Percentiles rank a stretch among this genome's conserved stretches.
Conservation (phyloP, 2,329 filamentous ascomycete species). For the Claviceps africana region DNA sequence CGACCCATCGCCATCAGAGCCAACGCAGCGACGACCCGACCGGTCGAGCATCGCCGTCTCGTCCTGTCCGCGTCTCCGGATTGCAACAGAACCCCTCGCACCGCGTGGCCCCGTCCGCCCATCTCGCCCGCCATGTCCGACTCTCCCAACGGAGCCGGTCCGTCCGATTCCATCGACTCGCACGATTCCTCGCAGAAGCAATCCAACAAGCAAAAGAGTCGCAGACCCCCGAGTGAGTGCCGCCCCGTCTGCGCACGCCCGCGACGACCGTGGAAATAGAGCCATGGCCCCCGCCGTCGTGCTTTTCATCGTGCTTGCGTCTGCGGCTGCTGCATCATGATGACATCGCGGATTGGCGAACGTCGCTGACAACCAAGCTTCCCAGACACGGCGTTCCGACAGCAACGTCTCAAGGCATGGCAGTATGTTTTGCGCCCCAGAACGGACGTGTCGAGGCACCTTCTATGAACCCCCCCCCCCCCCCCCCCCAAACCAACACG, state of each 20-base stretch:
- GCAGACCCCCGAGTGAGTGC: conserved; percentile 70
- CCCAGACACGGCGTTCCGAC: conserved; percentile 85
- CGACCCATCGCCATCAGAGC: neutral
- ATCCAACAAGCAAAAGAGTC: conserved; percentile 74
- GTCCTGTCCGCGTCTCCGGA: neutral
- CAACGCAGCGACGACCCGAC: neutral
- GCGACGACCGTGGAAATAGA: conserved; percentile 15
- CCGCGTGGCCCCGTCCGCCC: conserved; percentile 4
- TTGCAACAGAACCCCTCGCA: neutral
- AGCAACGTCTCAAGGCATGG: conserved; percentile 96
- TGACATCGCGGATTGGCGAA: neutral
- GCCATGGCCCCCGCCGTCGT: neutral
- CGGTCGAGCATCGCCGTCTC: neutral
- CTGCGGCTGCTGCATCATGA: too few species aligned
- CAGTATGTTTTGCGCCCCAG: conserved; percentile 50
- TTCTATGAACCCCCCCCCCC: too few species aligned
- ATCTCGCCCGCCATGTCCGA: conserved; percentile 31
- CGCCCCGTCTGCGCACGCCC: neutral
- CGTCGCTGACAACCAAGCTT: neutral
- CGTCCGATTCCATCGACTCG: conserved; percentile 39
- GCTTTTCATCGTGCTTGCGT: too few species aligned
- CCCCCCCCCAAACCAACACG: conserved; percentile 21
- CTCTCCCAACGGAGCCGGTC: conserved; percentile 28
- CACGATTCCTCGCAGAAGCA: conserved; percentile 37
- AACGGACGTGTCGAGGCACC: too few species aligned